A percentile compares a stretch with the other conserved stretches of the same genome.
These are phyloP conservation scores for Penicillium sp. DNA, from an alignment of 2,329 filamentous ascomycete species.

Conservation along the genomic window DNA sequence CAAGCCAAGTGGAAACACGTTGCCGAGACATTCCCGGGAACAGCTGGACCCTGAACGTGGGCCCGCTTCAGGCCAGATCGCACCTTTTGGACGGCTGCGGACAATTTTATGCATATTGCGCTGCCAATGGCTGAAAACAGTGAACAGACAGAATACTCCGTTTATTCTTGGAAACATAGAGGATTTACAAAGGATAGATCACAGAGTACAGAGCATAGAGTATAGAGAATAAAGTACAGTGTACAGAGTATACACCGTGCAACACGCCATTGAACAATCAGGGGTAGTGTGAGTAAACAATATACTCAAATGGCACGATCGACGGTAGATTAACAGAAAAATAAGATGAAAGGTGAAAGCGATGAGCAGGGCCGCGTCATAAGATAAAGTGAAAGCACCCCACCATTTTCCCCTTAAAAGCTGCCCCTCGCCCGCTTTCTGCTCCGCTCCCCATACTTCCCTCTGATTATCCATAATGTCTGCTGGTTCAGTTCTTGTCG, in stretches of 20 bases:
- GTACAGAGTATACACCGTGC: too few relatives aligned
- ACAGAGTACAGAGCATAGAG: too few relatives aligned
- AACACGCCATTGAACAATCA: background rate
- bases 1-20: background rate
- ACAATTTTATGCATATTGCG: background rate
- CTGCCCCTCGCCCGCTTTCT: conserved; percentile 13
- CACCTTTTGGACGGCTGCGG: background rate
- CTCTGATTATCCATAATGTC: conserved; percentile 57
- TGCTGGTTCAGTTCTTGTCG: conserved; percentile 85
- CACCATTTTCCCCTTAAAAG: conserved; percentile 18
- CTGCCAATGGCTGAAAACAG: background rate
- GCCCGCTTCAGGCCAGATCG: background rate
- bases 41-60: background rate
- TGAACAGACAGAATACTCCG: too few relatives aligned
- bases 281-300: background rate
- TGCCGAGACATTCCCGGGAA: background rate
- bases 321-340: background rate
- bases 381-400: conserved; percentile 4
- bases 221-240: too few relatives aligned
- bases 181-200: too few relatives aligned
- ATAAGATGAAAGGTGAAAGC: background rate
- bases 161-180: too few relatives aligned
- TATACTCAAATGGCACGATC: background rate
- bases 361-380: conserved; percentile 12
- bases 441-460: conserved; percentile 3